Evolutionary conservation across 441 rosid species (phyloP).

Genomic region (Pelargonium cotyledonis): DNA sequence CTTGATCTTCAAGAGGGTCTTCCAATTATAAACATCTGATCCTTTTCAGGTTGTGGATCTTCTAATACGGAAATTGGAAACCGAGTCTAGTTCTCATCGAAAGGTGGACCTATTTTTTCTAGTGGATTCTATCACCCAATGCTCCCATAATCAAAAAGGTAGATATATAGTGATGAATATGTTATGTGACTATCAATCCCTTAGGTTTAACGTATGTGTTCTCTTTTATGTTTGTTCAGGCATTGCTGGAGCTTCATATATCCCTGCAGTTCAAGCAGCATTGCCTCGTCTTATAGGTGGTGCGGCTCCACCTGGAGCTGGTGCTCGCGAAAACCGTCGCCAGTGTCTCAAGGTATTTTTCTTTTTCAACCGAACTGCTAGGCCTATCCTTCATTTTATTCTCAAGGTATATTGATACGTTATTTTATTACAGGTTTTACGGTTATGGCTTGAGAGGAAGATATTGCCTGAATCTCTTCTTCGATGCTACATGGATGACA

Average conservation of each 20-base stretch:
- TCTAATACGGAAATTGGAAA: constrained; percentile 62
- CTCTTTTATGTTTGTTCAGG: constrained; percentile 27
- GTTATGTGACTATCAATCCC: background rate
- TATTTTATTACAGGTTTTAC: constrained; percentile 56
- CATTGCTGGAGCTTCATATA: constrained; percentile 59
- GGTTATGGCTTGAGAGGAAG: constrained; percentile 90
- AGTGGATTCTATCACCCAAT: constrained; percentile 90
- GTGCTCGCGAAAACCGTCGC: constrained; percentile 69
- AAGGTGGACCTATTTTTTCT: constrained; percentile 93
- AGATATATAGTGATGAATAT: background rate
- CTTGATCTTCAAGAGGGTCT: background rate
- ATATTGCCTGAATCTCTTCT: constrained; percentile 71
- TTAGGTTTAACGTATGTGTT: constrained; percentile 1
- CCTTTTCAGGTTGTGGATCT: constrained; percentile 60
- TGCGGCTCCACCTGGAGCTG: constrained; percentile 83
- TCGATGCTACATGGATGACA: constrained; percentile 77
- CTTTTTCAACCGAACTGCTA: background rate
- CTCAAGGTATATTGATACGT: background rate
- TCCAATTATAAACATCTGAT: background rate
- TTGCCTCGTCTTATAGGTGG: constrained; percentile 67
- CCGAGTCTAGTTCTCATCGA: constrained; percentile 67
- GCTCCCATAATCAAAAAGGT: constrained; percentile 85
- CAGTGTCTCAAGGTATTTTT: constrained; percentile 79
- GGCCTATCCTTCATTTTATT: background rate
- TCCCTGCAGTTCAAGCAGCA: constrained; percentile 63